A percentile compares a stretch with the other conserved stretches of the same genome.
These are phyloP conservation scores for Carnegiea gigantea DNA, from an alignment of 179 eudicot genomes.

Conservation along the genomic window DNA sequence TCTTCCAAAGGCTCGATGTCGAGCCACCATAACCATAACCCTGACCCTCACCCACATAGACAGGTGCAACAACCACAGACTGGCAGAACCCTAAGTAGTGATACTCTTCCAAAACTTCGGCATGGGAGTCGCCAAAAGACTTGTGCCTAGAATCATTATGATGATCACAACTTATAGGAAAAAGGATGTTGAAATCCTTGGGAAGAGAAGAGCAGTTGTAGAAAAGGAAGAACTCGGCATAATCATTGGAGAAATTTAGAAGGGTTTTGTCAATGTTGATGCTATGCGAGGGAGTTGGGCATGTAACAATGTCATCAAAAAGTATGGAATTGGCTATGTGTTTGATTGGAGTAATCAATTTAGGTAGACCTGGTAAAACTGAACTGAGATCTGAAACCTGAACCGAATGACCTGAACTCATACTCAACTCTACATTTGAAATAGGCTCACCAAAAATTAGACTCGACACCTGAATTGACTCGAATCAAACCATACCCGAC, in stretches of 20 bases:
- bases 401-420: too few species aligned
- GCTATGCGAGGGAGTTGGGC: slow-evolving; percentile 45
- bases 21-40: background rate
- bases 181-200: slow-evolving; percentile 5
- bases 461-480: too few species aligned
- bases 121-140: slow-evolving; percentile 43
- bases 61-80: slow-evolving; percentile 35
- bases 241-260: slow-evolving; percentile 21
- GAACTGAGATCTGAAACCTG: too few species aligned
- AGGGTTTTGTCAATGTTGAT: slow-evolving; percentile 39
- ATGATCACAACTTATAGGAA: slow-evolving; percentile 19
- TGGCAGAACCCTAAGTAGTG: slow-evolving; percentile 33
- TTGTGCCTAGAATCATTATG: slow-evolving; percentile 21
- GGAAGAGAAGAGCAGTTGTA: slow-evolving; percentile 36
- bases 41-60: slow-evolving; percentile 13
- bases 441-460: too few species aligned
- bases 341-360: slow-evolving; percentile 30
- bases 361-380: too few species aligned
- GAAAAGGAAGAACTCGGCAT: slow-evolving; percentile 34
- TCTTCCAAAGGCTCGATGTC: slow-evolving; percentile 15
- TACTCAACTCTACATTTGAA: too few species aligned
- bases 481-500: too few species aligned
- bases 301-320: slow-evolving; percentile 25
- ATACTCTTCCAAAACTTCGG: slow-evolving; percentile 24
- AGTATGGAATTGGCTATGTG: slow-evolving; percentile 27